These are phyloP conservation scores for Metschnikowia vanudenii DNA, from an alignment of 805 yeast species.

Conservation along the genomic window DNA sequence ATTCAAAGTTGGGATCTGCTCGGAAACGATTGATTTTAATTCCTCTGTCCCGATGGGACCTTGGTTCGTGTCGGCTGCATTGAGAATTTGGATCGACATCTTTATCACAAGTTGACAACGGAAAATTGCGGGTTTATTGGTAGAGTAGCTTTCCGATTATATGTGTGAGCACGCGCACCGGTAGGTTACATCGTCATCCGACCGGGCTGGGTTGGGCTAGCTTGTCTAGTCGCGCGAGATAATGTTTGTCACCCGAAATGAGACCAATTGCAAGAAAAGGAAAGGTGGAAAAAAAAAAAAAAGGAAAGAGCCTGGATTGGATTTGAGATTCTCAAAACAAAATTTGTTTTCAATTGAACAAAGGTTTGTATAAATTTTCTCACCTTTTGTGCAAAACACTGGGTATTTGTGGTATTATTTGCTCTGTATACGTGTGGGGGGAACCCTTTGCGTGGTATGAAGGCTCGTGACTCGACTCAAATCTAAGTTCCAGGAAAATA, in stretches of 20 bases:
- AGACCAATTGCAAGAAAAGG: no score
- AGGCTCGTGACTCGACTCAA: neutral
- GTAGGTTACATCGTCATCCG: neutral
- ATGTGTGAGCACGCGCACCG: neutral
- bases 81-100: slow-evolving; percentile 15
- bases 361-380: no score
- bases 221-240: neutral
- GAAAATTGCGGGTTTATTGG: neutral
- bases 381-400: no score
- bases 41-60: slow-evolving; percentile 13
- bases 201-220: neutral
- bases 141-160: neutral
- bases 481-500: neutral
- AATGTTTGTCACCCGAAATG: no score
- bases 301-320: no score
- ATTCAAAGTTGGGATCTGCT: slow-evolving; percentile 1
- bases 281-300: no score
- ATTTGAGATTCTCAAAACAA: no score
- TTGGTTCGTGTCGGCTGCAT: slow-evolving; percentile 10
- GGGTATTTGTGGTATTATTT: no score
- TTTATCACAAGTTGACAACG: neutral
- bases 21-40: slow-evolving; percentile 7
- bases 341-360: no score
- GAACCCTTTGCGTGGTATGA: neutral
- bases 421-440: neutral